Base-by-base conservation (phyloP, 2,329 filamentous ascomycete genomes). In the Diplodia mutila region DNA sequence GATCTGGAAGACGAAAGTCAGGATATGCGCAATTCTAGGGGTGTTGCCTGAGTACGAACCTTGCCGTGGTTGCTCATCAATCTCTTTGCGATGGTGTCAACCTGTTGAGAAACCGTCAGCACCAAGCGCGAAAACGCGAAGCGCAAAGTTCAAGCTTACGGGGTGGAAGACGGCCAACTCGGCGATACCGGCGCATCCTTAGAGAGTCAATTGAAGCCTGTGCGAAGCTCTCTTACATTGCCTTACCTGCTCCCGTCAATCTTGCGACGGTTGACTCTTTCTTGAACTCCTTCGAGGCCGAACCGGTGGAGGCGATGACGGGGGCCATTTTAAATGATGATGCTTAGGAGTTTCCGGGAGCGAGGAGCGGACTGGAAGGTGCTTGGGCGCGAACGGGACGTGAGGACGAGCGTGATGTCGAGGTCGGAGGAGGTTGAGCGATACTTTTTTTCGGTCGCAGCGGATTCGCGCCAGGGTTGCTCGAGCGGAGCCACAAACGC, bases 41-140 rank as follows among this genome's bases (percentile, higher is more conserved):
- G 11, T 12, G 48, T 25, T 21, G 51, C 18, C n/a, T 49, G 39
- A 14, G 27, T 21, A 48, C 39, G 54, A 79, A 91, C 87, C 83
- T 85, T 92, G 77, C 88, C 89, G 80, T 97, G 91, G 82, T 99
- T 97, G 88, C 93, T 97, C 95, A 99, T 99, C 82, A 99, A 88
- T 73, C 95, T 92, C 86, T 99, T 99, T 71, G 95, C 94, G 76
- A 96, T 97, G 61, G 95, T 99, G 83, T 99, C 95, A 80, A 99
- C 92, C 91, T 94, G 77, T 74, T 46, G 52, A n/a, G 27, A 73
- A 79, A 71, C 53, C 37, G 34, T 61, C 49, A 69, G 78, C 71
- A 75, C 65, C 65, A 61, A 39, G 61, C 52, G 63, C 48, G 34
- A 23, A 5, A 9, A 69, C 78, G 25, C n/a, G 27, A 46, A n/a